Conservation (phyloP, 2,329 filamentous ascomycete species). For the Fusarium chlamydosporum region DNA sequence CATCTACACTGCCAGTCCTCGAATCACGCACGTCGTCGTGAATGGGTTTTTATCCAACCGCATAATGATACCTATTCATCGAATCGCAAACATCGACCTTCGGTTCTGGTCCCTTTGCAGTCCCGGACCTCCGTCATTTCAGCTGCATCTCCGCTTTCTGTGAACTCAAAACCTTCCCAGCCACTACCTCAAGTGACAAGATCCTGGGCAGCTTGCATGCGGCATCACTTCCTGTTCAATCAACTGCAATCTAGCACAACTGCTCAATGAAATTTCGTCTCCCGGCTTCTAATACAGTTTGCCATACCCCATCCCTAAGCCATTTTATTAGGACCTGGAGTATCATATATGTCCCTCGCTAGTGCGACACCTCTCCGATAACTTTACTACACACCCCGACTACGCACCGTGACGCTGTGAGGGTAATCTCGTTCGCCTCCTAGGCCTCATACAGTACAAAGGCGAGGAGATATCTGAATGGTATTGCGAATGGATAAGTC, state of each 20-base stretch:
- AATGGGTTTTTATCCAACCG: slow-evolving; percentile 27
- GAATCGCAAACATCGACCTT: slow-evolving; percentile 27
- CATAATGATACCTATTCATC: slow-evolving; percentile 33
- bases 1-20: slow-evolving; percentile 19
- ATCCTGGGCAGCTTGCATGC: slow-evolving; percentile 32
- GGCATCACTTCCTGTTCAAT: slow-evolving; percentile 26
- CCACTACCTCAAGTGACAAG: slow-evolving; percentile 37
- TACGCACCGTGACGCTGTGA: slow-evolving; percentile 33
- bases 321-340: slow-evolving; percentile 13
- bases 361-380: slow-evolving; percentile 24
- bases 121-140: slow-evolving; percentile 41
- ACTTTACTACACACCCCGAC: slow-evolving; percentile 19
- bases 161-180: slow-evolving; percentile 43
- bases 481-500: slow-evolving; percentile 14
- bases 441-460: slow-evolving; percentile 2
- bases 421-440: slow-evolving; percentile 33
- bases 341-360: slow-evolving; percentile 17
- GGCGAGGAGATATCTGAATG: slow-evolving; percentile 30
- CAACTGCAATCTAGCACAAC: slow-evolving; percentile 25
- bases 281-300: slow-evolving; percentile 23
- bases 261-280: slow-evolving; percentile 19
- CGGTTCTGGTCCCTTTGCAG: slow-evolving; percentile 20
- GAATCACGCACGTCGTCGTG: slow-evolving; percentile 38
- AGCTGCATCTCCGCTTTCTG: slow-evolving; percentile 43
- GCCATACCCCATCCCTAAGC: slow-evolving; percentile 1